A percentile compares a stretch with the other conserved stretches of the same genome.
Evolutionary conservation across 805 yeast species (phyloP).

Genomic region (Metschnikowia lunata): DNA sequence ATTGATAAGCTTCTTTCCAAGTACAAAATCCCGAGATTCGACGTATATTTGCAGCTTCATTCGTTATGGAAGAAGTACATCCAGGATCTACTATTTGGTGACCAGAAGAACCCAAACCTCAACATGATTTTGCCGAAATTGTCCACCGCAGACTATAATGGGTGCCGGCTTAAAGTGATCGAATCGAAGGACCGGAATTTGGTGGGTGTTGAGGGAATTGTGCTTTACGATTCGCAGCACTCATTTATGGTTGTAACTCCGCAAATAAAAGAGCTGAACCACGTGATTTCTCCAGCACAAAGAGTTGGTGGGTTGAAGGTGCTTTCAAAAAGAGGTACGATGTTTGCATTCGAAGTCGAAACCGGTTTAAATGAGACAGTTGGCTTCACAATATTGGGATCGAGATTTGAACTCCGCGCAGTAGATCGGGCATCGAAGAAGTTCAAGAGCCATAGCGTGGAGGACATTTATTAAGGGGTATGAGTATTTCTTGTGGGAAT

Average conservation of each 20-base stretch:
- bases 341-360: slow-evolving; percentile 49
- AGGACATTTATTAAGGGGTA: slow-evolving; percentile 38
- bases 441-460: slow-evolving; percentile 76
- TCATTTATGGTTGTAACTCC: slow-evolving; percentile 60
- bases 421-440: slow-evolving; percentile 80
- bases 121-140: slow-evolving; percentile 48
- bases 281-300: slow-evolving; percentile 23
- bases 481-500: neutral
- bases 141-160: slow-evolving; percentile 77
- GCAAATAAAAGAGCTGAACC: slow-evolving; percentile 29
- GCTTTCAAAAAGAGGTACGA: slow-evolving; percentile 62
- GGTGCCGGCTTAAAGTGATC: slow-evolving; percentile 59
- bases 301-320: slow-evolving; percentile 60
- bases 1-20: slow-evolving; percentile 20
- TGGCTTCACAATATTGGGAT: slow-evolving; percentile 70
- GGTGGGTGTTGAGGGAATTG: slow-evolving; percentile 68
- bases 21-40: slow-evolving; percentile 39
- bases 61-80: slow-evolving; percentile 74
- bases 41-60: slow-evolving; percentile 51
- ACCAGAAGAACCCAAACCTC: slow-evolving; percentile 22
- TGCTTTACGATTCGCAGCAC: slow-evolving; percentile 79
- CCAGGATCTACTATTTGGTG: slow-evolving; percentile 46
- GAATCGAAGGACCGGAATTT: slow-evolving; percentile 53
- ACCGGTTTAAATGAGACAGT: slow-evolving; percentile 36
- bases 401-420: slow-evolving; percentile 69